Conservation (phyloP, 177 flowering plant genomes). For the Vitis hybrid region DNA sequence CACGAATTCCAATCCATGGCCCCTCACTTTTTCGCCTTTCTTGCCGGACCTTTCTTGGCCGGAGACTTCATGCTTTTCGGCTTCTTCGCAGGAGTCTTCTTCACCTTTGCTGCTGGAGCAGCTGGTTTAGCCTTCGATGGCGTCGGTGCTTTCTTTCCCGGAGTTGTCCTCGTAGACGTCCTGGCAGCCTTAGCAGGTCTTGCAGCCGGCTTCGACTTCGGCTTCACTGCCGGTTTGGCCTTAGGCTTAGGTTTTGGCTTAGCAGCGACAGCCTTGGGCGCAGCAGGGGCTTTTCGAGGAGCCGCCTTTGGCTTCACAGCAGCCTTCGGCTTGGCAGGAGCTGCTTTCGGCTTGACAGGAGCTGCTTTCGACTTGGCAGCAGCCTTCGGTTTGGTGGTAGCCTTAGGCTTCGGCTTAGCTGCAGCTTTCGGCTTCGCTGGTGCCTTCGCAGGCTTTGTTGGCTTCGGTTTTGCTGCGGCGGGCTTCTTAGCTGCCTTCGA, state of each 20-base stretch:
- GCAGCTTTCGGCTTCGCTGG: conserved; percentile 11
- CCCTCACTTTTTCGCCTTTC: conserved; percentile 29
- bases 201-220: conserved; percentile 13
- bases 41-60: conserved; percentile 30
- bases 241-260: conserved; percentile 14
- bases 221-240: conserved; percentile 5
- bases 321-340: conserved; percentile 12
- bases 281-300: conserved; percentile 1
- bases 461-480: conserved; percentile 1
- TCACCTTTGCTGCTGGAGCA: too few species aligned
- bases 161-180: conserved; percentile 22
- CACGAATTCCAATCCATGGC: background rate
- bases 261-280: background rate
- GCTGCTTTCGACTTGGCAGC: conserved; percentile 3
- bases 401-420: conserved; percentile 15
- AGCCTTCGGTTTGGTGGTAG: conserved; percentile 11
- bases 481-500: conserved; percentile 12
- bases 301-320: conserved; percentile 29
- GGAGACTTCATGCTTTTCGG: conserved; percentile 38
- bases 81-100: conserved; percentile 27
- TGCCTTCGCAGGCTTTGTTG: conserved; percentile 2
- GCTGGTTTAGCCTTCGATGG: conserved; percentile 3
- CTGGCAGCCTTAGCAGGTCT: conserved; percentile 18
- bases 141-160: conserved; percentile 15
- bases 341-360: conserved; percentile 15